Percentiles rank a stretch among this genome's conserved stretches.
These are phyloP conservation scores for Xylaria sp. DNA, from an alignment of 2,329 filamentous ascomycete genomes.

Conservation along the genomic window DNA sequence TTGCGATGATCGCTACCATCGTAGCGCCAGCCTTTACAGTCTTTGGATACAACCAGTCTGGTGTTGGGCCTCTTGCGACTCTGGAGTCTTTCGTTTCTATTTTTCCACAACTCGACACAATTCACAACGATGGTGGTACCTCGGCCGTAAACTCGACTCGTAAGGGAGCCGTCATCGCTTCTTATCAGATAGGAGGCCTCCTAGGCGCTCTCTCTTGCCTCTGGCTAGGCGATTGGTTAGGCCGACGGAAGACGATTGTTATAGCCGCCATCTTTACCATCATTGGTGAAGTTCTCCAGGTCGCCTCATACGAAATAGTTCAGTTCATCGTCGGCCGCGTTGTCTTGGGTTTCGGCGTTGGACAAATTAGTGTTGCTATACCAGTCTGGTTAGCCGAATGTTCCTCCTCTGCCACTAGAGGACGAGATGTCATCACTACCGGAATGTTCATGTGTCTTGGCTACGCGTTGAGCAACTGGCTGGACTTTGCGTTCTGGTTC, in stretches of 20 bases:
- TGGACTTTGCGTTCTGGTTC: constrained; percentile 51
- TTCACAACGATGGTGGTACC: constrained; percentile 40
- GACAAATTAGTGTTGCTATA: constrained; percentile 48
- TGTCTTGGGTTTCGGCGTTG: constrained; percentile 47
- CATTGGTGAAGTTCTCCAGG: constrained; percentile 50
- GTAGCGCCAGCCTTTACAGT: constrained; percentile 51
- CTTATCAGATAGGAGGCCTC: constrained; percentile 47
- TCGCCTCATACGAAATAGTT: constrained; percentile 45
- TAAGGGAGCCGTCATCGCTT: constrained; percentile 46
- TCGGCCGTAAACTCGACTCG: constrained; percentile 44
- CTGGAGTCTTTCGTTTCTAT: constrained; percentile 43
- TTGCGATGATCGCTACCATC: constrained; percentile 47
- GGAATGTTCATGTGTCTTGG: constrained; percentile 46
- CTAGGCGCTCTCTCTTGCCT: constrained; percentile 45
- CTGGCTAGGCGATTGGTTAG: constrained; percentile 47
- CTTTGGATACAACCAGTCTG: constrained; percentile 51
- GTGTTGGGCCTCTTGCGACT: constrained; percentile 45
- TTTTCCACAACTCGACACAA: constrained; percentile 48
- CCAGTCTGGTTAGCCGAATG: constrained; percentile 50
- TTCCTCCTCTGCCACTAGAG: constrained; percentile 48
- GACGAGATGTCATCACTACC: constrained; percentile 47
- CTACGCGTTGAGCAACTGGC: constrained; percentile 50
- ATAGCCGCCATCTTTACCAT: constrained; percentile 47
- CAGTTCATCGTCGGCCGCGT: constrained; percentile 51
- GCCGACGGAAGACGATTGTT: constrained; percentile 49